These are phyloP conservation scores for Acacia pycnantha DNA, from an alignment of 331 rosid species.

Conservation along the genomic window DNA sequence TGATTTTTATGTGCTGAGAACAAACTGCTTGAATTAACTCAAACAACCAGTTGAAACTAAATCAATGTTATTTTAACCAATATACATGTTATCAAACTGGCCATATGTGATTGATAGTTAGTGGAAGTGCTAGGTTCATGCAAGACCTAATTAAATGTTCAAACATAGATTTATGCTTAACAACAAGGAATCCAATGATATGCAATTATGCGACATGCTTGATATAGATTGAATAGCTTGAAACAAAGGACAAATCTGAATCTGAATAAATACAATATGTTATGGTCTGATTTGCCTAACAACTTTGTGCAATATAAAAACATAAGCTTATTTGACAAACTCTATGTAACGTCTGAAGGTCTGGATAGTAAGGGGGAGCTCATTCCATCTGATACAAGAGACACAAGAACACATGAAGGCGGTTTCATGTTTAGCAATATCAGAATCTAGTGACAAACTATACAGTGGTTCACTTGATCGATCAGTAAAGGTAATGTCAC, in stretches of 20 bases:
- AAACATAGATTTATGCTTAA: neutral
- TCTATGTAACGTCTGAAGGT: slow-evolving; percentile 55
- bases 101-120: neutral
- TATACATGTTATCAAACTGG: neutral
- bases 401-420: slow-evolving; percentile 69
- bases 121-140: neutral
- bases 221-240: slow-evolving; percentile 24
- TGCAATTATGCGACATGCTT: slow-evolving; percentile 11
- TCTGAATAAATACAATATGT: slow-evolving; percentile 8
- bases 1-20: slow-evolving; percentile 8
- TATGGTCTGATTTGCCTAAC: slow-evolving; percentile 12
- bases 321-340: slow-evolving; percentile 23
- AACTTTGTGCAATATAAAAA: slow-evolving; percentile 4
- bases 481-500: slow-evolving; percentile 58
- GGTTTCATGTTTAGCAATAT: slow-evolving; percentile 66
- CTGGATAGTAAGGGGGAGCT: slow-evolving; percentile 65
- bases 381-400: slow-evolving; percentile 72
- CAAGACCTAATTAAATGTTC: slow-evolving; percentile 6
- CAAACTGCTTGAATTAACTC: neutral
- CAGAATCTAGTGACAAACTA: slow-evolving; percentile 54
- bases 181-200: slow-evolving; percentile 12
- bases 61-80: neutral
- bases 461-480: slow-evolving; percentile 92
- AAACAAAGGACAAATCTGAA: neutral
- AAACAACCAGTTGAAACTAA: neutral